Evolutionary conservation across 148 eudicot genomes (phyloP).

Genomic region (Spergularia marina): DNA sequence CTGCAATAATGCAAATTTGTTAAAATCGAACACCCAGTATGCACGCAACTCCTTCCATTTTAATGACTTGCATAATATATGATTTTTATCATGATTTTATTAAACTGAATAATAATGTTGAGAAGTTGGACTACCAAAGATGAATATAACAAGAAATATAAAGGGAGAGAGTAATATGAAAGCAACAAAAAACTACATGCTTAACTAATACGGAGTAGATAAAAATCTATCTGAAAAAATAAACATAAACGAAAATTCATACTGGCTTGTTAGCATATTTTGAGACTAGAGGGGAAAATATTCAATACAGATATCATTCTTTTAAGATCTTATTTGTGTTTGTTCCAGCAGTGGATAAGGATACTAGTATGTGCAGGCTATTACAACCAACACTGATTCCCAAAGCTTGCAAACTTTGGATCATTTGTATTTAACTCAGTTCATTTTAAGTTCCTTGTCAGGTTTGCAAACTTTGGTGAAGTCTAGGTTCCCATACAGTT

Average conservation of each 20-base stretch:
- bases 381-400: too few species aligned
- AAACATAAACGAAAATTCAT: too few species aligned
- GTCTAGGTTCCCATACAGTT: too few species aligned
- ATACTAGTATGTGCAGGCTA: too few species aligned
- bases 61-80: background rate
- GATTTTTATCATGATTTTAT: background rate
- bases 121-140: background rate
- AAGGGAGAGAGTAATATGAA: background rate
- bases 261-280: too few species aligned
- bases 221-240: too few species aligned
- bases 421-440: too few species aligned
- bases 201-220: background rate
- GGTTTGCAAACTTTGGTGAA: background rate
- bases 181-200: background rate
- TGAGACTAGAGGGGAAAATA: too few species aligned
- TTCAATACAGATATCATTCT: background rate
- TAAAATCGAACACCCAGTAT: background rate
- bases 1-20: constrained; percentile 24
- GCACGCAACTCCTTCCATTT: background rate
- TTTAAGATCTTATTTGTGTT: background rate
- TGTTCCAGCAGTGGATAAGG: too few species aligned
- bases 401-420: too few species aligned
- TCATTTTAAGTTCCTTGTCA: background rate
- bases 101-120: background rate
- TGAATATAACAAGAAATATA: background rate